phyloP scores from a whole-genome alignment of 2,329 filamentous ascomycete species.

The Decorospora gaudefroyi region DNA sequence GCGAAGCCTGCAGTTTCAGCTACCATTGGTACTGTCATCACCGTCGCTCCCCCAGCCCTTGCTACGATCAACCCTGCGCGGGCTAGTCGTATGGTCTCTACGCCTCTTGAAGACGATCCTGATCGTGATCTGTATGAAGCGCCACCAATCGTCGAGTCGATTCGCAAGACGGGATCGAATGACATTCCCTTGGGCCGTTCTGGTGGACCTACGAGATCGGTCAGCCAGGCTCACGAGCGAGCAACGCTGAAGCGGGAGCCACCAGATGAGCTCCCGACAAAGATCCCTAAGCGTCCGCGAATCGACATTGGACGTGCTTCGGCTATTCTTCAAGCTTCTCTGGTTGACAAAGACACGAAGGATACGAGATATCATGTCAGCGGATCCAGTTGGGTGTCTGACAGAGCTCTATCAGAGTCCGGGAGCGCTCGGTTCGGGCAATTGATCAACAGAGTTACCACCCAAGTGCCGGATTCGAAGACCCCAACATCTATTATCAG shows the following conservation, averaged over 20 bases:
- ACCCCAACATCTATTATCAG: too few species aligned
- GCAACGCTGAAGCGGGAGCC: conserved; percentile 4
- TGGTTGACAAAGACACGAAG: neutral
- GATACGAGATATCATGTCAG: neutral
- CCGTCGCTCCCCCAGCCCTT: too few species aligned
- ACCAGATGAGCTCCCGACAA: neutral
- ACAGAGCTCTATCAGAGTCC: neutral
- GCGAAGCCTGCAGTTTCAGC: neutral
- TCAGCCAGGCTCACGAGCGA: neutral
- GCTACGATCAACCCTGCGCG: conserved; percentile 22
- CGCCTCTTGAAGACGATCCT: conserved; percentile 14
- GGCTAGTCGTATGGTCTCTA: conserved; percentile 15
- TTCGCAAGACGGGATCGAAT: conserved; percentile 24
- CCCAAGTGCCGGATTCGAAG: too few species aligned
- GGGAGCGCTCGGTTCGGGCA: neutral
- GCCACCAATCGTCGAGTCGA: conserved; percentile 2
- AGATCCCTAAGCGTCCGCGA: conserved; percentile 17
- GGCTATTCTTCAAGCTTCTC: conserved; percentile 9
- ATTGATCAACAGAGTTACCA: too few species aligned
- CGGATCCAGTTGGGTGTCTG: neutral
- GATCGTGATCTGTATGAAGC: conserved; percentile 24
- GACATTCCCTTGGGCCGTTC: conserved; percentile 17
- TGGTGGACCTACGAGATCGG: neutral
- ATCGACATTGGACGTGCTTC: conserved; percentile 15
- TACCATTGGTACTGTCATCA: neutral